Evolutionary conservation across 2,329 filamentous ascomycete species (phyloP).

Genomic region (Camptophora hylomeconis): DNA sequence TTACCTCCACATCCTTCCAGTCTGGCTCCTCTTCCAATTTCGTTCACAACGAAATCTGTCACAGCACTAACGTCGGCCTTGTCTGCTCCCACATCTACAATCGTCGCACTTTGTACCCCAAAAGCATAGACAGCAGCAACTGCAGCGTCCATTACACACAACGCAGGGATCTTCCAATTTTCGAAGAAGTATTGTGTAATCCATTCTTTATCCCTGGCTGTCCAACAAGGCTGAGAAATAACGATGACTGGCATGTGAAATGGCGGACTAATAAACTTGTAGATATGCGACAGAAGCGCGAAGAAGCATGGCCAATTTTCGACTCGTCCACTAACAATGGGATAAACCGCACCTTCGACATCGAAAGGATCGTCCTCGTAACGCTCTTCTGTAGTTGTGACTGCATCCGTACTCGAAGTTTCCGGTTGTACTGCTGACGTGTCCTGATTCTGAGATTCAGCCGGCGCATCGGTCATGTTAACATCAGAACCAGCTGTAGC

Average conservation of each 20-base stretch:
- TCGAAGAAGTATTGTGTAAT: conserved; percentile 94
- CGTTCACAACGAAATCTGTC: conserved; percentile 64
- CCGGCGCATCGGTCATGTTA: conserved; percentile 6
- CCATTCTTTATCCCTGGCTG: conserved; percentile 69
- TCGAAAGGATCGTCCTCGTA: conserved; percentile 84
- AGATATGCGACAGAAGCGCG: conserved; percentile 82
- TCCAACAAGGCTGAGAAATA: conserved; percentile 82
- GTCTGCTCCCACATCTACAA: conserved; percentile 81
- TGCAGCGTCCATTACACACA: conserved; percentile 81
- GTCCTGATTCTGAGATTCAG: conserved; percentile 4
- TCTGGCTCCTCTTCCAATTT: conserved; percentile 49
- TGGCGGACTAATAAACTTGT: conserved; percentile 75
- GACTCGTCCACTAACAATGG: conserved; percentile 68
- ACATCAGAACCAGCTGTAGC: conserved; percentile 18
- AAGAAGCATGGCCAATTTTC: conserved; percentile 88
- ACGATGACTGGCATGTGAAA: conserved; percentile 92
- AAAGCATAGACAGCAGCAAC: conserved; percentile 72
- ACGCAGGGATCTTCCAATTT: conserved; percentile 85
- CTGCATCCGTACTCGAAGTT: conserved; percentile 5
- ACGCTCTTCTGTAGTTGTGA: conserved; percentile 24
- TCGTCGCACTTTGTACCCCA: conserved; percentile 65
- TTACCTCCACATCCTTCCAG: conserved; percentile 67
- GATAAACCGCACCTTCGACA: conserved; percentile 80
- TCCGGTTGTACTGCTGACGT: conserved; percentile 2
- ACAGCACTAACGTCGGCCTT: conserved; percentile 91